Evolutionary conservation across 176 grass and related monocot genomes (phyloP), one percentile per base, ranked within the genome.

Genomic region (Dactylis glomerata): DNA sequence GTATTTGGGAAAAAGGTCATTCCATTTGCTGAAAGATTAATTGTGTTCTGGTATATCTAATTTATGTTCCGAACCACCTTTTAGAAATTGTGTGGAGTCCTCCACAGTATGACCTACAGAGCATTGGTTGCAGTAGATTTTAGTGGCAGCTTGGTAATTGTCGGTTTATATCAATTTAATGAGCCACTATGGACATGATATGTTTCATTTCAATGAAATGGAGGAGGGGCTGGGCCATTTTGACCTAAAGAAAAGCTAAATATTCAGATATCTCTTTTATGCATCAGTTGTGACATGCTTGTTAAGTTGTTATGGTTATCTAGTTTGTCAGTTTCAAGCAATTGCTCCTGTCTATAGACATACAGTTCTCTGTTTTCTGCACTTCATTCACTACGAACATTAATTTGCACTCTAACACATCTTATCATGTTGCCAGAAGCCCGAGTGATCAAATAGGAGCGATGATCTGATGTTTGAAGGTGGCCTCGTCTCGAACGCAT

Each of bases 351-450:
- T 82, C 2, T 57, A 34, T 12, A 13, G 34, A 70, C 15, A 54
- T 69, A 30, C 16, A 62, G 1, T 54, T 50, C 40, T 13, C 8
- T 76, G 3, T 3, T 49, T 59, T 22, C 23, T 2, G 37, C 9
- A 5, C 10, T 58, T 56, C 3, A 10, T 46, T 62, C 7, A 38
- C 5, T 13, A 12, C 44, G n/a, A 37, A 2, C 70, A 68, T 76
- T 30, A 49, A 3, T 56, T 51, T 89, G 32, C 1, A 0, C 7
- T 56, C 5, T 82, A 44, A 42, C 33, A 40, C 26, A n/a, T 65
- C 5, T 23, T 23, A 22, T 87, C 37, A 57, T 36, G 6, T 58
- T 82, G 76, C 56, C 88, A 90, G 88, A 90, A 89, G 17, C 30
- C 81, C 0, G 86, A 83, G 41, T 54, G 86, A 73, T 79, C 81